Base-by-base conservation (phyloP, 208 protist species). In the Trypanosoma conorhini region DNA sequence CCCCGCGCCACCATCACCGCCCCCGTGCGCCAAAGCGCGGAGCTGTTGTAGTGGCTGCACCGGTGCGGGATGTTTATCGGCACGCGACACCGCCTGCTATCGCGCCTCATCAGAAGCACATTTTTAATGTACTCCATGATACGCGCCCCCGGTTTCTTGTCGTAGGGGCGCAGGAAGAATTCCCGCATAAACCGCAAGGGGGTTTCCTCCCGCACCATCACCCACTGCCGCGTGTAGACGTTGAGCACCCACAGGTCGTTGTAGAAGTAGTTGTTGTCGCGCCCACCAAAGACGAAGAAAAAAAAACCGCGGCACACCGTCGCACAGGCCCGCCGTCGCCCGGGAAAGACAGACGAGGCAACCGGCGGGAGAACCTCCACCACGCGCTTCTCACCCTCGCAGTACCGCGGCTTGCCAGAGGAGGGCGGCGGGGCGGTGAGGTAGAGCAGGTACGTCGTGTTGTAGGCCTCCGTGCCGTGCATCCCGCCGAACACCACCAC, bases 221-320 rank as follows among this genome's bases (percentile, higher is more conserved):
- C 62, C 87, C 87, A 92, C 35, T 66, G 72, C 19, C 76, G 81
- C 28, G 83, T 89, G 26, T 75, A 60, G 1, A 61, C 58, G 71
- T 89, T 92, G 22, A 89, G 71, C 15, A 87, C 82, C 87, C 87
- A 92, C 9, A 89, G 65, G 58, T 92, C 87, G 60, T 92, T 92
- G 73, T 84, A 89, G 67, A 89, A 92, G 35, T 24, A 48, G 64
- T 57, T 67, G 19, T 68, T 74, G 33, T 88, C 87, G 30, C 87
- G 76, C 19, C 87, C 87, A 42, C 87, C 84, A 78, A 92, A 92
- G 51, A 92, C 65, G 59, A 85, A 87, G 33, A 92, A 63, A 69
- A 85, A 89, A 22, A 82, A 77, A 50, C 75, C 68, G 21, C 70
- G 57, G 67, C 79, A 85, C 4, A 86, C 84, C 9, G 76, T 63